Percentiles rank a stretch among this genome's conserved stretches.
These are phyloP conservation scores for Madurella mycetomatis DNA, from an alignment of 2,329 filamentous ascomycete genomes.

Conservation along the genomic window DNA sequence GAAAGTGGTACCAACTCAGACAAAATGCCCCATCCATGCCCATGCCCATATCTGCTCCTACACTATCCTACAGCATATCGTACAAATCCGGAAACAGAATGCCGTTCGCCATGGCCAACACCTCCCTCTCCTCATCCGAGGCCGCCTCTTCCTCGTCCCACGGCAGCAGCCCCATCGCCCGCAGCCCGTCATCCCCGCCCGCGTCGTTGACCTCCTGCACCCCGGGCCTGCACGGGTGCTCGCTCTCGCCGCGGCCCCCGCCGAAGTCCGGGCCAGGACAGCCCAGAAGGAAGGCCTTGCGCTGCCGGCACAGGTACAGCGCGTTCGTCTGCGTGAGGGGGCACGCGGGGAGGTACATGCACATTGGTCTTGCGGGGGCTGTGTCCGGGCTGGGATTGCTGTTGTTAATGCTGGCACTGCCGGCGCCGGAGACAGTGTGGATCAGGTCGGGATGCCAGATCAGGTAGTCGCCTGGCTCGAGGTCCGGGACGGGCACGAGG, in stretches of 20 bases:
- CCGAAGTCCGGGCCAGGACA: conserved; percentile 39
- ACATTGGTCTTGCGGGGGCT: conserved; percentile 10
- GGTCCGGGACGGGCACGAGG: conserved; percentile 66
- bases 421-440: conserved; percentile 44
- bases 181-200: conserved; percentile 37
- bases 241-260: conserved; percentile 32
- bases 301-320: conserved; percentile 39
- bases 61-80: conserved; percentile 23
- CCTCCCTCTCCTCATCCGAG: conserved; percentile 31
- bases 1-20: too few species aligned
- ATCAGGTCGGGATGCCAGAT: conserved; percentile 69
- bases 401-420: not conserved
- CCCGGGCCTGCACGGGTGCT: conserved; percentile 33
- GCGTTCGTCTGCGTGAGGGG: conserved; percentile 41
- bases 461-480: conserved; percentile 71
- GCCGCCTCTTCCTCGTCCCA: conserved; percentile 37
- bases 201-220: conserved; percentile 37
- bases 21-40: not conserved
- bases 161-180: conserved; percentile 39
- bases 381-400: not conserved
- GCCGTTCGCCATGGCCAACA: conserved; percentile 36
- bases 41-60: not conserved
- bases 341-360: conserved; percentile 39
- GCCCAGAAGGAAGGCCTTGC: conserved; percentile 40
- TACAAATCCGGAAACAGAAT: conserved; percentile 40